These are phyloP conservation scores for Paraleonurus japonicus DNA, from an alignment of 257 asterid genomes.

Conservation along the genomic window DNA sequence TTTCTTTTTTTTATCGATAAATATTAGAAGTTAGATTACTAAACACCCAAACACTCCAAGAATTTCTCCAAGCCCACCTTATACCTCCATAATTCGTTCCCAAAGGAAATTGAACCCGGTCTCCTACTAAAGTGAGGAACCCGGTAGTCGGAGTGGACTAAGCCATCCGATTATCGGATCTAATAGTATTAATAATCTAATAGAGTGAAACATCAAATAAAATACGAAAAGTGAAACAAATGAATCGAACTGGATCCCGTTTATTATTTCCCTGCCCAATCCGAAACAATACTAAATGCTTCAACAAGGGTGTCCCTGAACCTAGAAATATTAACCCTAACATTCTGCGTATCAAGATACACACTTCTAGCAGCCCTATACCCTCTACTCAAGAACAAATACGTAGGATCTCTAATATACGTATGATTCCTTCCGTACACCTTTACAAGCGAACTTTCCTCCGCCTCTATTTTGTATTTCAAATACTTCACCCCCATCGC, in stretches of 20 bases:
- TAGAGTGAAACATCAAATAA: no score
- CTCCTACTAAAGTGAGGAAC: no score
- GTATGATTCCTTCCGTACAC: slow-evolving; percentile 52
- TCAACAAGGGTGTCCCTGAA: slow-evolving; percentile 49
- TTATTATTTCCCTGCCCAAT: slow-evolving; percentile 23
- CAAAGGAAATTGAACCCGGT: no score
- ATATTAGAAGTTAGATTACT: no score
- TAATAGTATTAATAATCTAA: no score
- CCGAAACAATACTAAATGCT: slow-evolving; percentile 46
- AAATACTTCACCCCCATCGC: slow-evolving; percentile 60
- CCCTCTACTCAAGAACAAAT: slow-evolving; percentile 29
- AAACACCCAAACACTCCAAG: no score
- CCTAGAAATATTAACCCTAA: slow-evolving; percentile 42
- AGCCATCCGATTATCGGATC: no score
- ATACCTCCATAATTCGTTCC: no score
- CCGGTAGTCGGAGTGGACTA: no score
- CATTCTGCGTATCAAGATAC: slow-evolving; percentile 62
- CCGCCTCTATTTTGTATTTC: slow-evolving; percentile 64
- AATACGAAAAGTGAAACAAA: no score
- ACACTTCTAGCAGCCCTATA: slow-evolving; percentile 52
- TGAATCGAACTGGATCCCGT: neutral
- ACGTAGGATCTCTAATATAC: slow-evolving; percentile 43
- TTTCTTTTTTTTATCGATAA: no score
- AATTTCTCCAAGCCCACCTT: no score
- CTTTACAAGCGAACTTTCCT: slow-evolving; percentile 61